Base-by-base conservation (phyloP, 495 filamentous ascomycete genomes). In the Penicillium silybi region DNA sequence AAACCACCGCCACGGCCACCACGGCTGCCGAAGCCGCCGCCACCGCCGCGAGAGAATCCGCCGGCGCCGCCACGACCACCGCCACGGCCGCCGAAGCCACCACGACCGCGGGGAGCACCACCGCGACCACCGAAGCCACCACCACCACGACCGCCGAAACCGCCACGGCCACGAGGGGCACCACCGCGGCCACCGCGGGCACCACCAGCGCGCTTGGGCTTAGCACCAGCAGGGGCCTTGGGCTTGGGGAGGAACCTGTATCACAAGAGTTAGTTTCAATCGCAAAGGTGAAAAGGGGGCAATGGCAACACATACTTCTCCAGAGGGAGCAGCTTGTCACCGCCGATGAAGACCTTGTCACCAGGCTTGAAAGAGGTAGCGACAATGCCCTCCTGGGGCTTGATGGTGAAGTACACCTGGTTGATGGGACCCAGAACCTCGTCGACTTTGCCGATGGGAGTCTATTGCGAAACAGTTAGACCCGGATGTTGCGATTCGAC, bases 321-420 rank as follows among this genome's bases (percentile, higher is more conserved):
- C 40, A 97, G 71, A 18, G 95, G 93, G 15, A 98, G 79, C 17
- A 97, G 83, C 76, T 97, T 97, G 71, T 98, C 93, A 42, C 84
- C 82, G 41, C 86, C 88, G 59, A 98, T 96, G 78, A 84, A 98
- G 69, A 98, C 92, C 75, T 93, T 96, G 77, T 98, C 93, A 55
- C 95, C 93, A 48, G 82, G 64, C 72, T 96, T 96, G 85, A 97
- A 98, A 2, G 89, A 95, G 17, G 83, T 82, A 40, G 93, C 92
- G 64, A 93, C 85, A 72, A 98, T 97, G 61, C 93, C 93, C 63
- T 96, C 91, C 64, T 89, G 81, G 32, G 95, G 90, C 75, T 97
- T 97, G 69, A 98, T 83, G 52, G 93, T 97, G 83, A 98, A 98
- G 78, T 85, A 96, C 52, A 97, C 90, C 69, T 95, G 86, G 78